Evolutionary conservation across 257 asterid genomes (phyloP), one percentile per base, ranked within the genome.

Genomic region (Rhazya stricta): DNA sequence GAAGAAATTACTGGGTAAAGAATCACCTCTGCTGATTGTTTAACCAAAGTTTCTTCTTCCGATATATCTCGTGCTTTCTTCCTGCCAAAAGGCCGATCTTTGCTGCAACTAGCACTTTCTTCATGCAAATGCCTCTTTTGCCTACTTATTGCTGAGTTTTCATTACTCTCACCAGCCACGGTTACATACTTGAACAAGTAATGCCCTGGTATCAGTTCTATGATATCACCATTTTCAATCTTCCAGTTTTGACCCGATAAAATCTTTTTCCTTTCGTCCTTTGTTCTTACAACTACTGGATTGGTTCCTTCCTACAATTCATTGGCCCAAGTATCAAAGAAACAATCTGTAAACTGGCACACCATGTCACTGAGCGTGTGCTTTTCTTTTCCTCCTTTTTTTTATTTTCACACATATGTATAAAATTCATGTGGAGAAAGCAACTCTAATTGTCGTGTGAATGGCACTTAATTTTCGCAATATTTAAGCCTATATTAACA

Each of bases 131-230:
- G 76, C 84, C 96, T 86, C 82, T 91, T 89, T 72, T 69, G 86
- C 77, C 83, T 78, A 77, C 57, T 73, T 41, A 73, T 23, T 4
- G 79, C 68, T 66, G 79, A 79, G 9, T 50, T 79, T 73, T 75
- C 84, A 43, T 76, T 75, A 54, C 70, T 74, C 76, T 83, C 76
- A 76, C 72, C 32, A 76, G 50, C 42, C 29, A 75, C 63, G 58
- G 83, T 78, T n/a, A 88, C 93, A 79, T 89, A 94, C 86, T 84
- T 92, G 83, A 90, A 92, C 74, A 87, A 77, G 91, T 94, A 85
- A 80, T 83, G 89, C 63, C 98, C 98, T 0, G 99, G 99, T 82
- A 94, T 89, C 79, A 94, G 79, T 86, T 94, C 98, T 70, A 94
- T 72, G 53, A 91, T 61, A 81, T 92, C 97, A 76, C 92, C 96